Evolutionary conservation across 352 stramenopile genomes (phyloP).

Genomic region (Phytophthora kernoviae): DNA sequence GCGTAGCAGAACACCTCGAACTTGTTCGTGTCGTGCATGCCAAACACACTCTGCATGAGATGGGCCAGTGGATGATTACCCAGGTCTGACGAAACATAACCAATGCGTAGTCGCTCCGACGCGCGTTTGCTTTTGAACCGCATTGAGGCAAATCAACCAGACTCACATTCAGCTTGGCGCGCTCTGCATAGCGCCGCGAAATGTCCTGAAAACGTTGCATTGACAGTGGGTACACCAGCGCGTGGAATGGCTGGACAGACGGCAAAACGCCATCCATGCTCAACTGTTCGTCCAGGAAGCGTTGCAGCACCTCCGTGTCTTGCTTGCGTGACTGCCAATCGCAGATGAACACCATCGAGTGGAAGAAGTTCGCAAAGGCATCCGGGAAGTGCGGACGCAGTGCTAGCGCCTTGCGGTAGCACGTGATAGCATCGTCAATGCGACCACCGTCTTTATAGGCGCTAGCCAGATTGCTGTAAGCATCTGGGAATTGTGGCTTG

Average conservation of each 20-base stretch:
- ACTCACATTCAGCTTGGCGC: slow-evolving; percentile 86
- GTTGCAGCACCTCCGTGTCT: slow-evolving; percentile 75
- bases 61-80: slow-evolving; percentile 92
- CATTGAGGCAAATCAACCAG: slow-evolving; percentile 83
- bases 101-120: slow-evolving; percentile 79
- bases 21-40: slow-evolving; percentile 82
- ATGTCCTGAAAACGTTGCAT: slow-evolving; percentile 83
- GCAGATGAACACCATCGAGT: slow-evolving; percentile 92
- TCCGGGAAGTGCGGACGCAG: slow-evolving; percentile 92
- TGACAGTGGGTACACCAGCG: slow-evolving; percentile 89
- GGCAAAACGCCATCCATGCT: slow-evolving; percentile 67
- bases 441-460: slow-evolving; percentile 92
- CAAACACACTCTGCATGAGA: slow-evolving; percentile 92
- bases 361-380: slow-evolving; percentile 93
- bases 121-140: slow-evolving; percentile 70
- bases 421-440: slow-evolving; percentile 91
- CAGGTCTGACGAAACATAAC: slow-evolving; percentile 92
- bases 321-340: slow-evolving; percentile 88
- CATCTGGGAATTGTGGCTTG: slow-evolving; percentile 90
- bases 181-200: slow-evolving; percentile 74
- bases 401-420: slow-evolving; percentile 91
- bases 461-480: slow-evolving; percentile 92
- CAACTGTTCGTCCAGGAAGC: slow-evolving; percentile 71
- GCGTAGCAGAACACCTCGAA: slow-evolving; percentile 94
- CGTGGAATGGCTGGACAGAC: slow-evolving; percentile 93